Conservation (phyloP, 352 stramenopile genomes). For the Phytophthora pisi region DNA sequence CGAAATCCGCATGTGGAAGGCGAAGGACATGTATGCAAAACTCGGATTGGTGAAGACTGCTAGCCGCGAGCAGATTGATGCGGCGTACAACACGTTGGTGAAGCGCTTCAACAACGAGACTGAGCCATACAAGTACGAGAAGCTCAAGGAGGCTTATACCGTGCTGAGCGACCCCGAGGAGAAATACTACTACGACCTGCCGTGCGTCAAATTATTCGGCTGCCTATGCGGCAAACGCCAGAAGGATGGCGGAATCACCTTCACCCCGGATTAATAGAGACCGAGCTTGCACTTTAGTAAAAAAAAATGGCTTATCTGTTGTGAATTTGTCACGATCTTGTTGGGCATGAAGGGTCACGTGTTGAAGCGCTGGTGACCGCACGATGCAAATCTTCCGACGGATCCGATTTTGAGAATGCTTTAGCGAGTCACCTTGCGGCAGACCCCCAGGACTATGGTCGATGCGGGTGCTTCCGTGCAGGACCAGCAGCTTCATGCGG, state of each 20-base stretch:
- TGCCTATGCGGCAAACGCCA: slow-evolving; percentile 79
- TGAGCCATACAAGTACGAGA: slow-evolving; percentile 85
- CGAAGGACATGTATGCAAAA: slow-evolving; percentile 84
- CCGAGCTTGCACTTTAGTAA: neutral
- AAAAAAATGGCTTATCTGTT: neutral
- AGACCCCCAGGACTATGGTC: slow-evolving; percentile 9
- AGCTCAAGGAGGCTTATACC: slow-evolving; percentile 77
- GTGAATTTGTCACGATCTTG: slow-evolving; percentile 16
- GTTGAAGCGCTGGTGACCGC: slow-evolving; percentile 16
- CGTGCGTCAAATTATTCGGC: slow-evolving; percentile 84
- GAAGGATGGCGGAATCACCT: slow-evolving; percentile 81
- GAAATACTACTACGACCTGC: slow-evolving; percentile 88
- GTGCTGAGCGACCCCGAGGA: slow-evolving; percentile 80
- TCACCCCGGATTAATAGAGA: slow-evolving; percentile 61
- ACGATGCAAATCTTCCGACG: slow-evolving; percentile 21
- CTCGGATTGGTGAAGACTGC: slow-evolving; percentile 77
- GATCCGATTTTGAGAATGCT: slow-evolving; percentile 12
- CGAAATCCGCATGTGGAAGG: slow-evolving; percentile 77
- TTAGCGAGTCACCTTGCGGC: neutral
- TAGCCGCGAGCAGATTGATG: slow-evolving; percentile 74
- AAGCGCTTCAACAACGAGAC: slow-evolving; percentile 89
- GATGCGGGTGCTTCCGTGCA: slow-evolving; percentile 12
- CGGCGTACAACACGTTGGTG: slow-evolving; percentile 79
- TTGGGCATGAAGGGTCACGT: slow-evolving; percentile 24
- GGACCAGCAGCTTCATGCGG: slow-evolving; percentile 16